phyloP scores from a whole-genome alignment of 805 yeast species.

The Monosporozyma aerobia region DNA sequence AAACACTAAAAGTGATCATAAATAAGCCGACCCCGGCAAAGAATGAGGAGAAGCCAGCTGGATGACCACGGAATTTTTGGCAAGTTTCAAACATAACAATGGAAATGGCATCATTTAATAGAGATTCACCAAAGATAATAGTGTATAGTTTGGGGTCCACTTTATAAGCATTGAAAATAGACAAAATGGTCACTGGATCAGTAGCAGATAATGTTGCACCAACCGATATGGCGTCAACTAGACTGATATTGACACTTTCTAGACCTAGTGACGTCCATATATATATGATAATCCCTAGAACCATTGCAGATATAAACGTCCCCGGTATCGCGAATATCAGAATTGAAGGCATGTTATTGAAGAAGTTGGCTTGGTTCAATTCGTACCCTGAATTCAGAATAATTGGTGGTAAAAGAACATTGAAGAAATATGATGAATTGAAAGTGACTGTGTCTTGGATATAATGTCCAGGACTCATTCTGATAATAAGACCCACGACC shows the following conservation, averaged over 20 bases:
- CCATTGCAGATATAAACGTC: slow-evolving; percentile 84
- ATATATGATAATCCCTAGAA: slow-evolving; percentile 77
- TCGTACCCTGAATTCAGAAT: slow-evolving; percentile 95
- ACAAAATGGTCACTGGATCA: slow-evolving; percentile 93
- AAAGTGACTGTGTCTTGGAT: slow-evolving; percentile 95
- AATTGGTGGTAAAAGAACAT: slow-evolving; percentile 89
- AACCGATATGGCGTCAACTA: slow-evolving; percentile 94
- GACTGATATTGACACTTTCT: slow-evolving; percentile 79
- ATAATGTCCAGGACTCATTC: slow-evolving; percentile 91
- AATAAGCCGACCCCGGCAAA: slow-evolving; percentile 93
- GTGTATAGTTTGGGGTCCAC: slow-evolving; percentile 97
- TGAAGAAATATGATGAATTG: slow-evolving; percentile 89
- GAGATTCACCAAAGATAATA: slow-evolving; percentile 92
- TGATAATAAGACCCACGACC: slow-evolving; percentile 85
- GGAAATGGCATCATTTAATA: slow-evolving; percentile 93
- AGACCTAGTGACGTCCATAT: slow-evolving; percentile 88
- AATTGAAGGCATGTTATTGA: slow-evolving; percentile 83
- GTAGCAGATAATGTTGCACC: slow-evolving; percentile 98
- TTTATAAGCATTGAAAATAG: slow-evolving; percentile 93
- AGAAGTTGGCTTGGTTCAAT: slow-evolving; percentile 89
- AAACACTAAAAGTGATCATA: slow-evolving; percentile 84
- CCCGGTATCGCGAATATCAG: slow-evolving; percentile 95
- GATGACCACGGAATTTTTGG: slow-evolving; percentile 86
- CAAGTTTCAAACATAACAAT: slow-evolving; percentile 99
- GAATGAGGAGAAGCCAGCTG: slow-evolving; percentile 61